A percentile compares a stretch with the other conserved stretches of the same genome.
Evolutionary conservation across 2,329 filamentous ascomycete species (phyloP).

Genomic region (Periconia sp.): DNA sequence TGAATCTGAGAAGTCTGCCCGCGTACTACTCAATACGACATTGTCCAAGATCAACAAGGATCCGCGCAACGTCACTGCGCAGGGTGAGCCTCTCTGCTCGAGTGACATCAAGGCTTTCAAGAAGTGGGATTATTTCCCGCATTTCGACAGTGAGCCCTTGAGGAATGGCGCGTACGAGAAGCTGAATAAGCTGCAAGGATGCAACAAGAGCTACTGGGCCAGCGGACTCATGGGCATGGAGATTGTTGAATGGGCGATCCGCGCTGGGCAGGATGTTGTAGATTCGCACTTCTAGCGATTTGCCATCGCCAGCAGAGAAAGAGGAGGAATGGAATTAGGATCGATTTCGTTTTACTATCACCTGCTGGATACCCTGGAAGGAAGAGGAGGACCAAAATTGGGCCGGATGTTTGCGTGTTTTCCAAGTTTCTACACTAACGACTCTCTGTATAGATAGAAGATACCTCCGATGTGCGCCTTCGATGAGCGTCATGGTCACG

Average conservation of each 20-base stretch:
- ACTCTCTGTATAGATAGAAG: constrained; percentile 27
- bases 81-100: constrained; percentile 22
- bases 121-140: constrained; percentile 49
- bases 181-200: constrained; percentile 43
- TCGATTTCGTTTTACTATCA: background rate
- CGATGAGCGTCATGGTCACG: constrained; percentile 35
- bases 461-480: constrained; percentile 28
- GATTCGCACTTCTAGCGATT: constrained; percentile 37
- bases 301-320: background rate
- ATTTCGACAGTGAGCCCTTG: constrained; percentile 38
- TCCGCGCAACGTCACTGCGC: constrained; percentile 36
- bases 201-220: constrained; percentile 45
- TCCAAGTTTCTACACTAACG: constrained; percentile 7
- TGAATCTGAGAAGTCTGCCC: constrained; percentile 33
- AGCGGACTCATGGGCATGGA: constrained; percentile 47
- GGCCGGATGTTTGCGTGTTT: constrained; percentile 1
- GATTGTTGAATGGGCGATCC: constrained; percentile 46
- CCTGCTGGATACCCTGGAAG: constrained; percentile 1
- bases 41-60: constrained; percentile 44
- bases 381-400: constrained; percentile 7
- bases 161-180: constrained; percentile 35
- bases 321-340: background rate
- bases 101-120: constrained; percentile 40
- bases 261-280: constrained; percentile 42
- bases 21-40: constrained; percentile 35